Conservation (phyloP, 2,329 filamentous ascomycete species). For the Ophiostoma pallidulum region DNA sequence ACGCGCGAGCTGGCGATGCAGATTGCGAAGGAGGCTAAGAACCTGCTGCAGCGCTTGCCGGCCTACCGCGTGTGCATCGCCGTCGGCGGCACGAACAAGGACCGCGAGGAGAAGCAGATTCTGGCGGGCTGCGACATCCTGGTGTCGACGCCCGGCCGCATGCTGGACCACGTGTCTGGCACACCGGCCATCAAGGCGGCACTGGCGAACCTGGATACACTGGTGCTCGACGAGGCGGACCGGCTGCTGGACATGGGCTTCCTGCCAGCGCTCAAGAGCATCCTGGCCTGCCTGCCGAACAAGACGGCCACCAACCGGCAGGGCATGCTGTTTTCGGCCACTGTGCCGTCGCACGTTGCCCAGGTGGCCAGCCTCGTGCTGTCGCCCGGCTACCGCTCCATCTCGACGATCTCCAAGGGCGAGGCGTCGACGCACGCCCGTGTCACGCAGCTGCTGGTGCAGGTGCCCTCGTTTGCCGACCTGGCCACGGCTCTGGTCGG, state of each 20-base stretch:
- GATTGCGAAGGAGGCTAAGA: slow-evolving; percentile 61
- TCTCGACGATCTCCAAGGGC: slow-evolving; percentile 67
- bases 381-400: slow-evolving; percentile 63
- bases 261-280: slow-evolving; percentile 66
- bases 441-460: slow-evolving; percentile 63
- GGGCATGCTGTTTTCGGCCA: slow-evolving; percentile 80
- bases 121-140: slow-evolving; percentile 67
- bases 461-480: slow-evolving; percentile 60
- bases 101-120: slow-evolving; percentile 61
- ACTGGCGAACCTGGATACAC: slow-evolving; percentile 60
- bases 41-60: slow-evolving; percentile 61
- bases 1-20: slow-evolving; percentile 63
- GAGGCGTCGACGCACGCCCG: slow-evolving; percentile 68
- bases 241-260: slow-evolving; percentile 78
- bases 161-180: slow-evolving; percentile 69
- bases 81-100: slow-evolving; percentile 70
- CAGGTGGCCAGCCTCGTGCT: slow-evolving; percentile 62
- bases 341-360: slow-evolving; percentile 69
- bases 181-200: slow-evolving; percentile 58
- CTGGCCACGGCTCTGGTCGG: slow-evolving; percentile 51
- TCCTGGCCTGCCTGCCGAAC: slow-evolving; percentile 60
- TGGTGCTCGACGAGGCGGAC: slow-evolving; percentile 79
- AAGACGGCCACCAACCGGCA: slow-evolving; percentile 50
- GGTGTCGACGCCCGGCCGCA: slow-evolving; percentile 69
- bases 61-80: slow-evolving; percentile 67